Percentiles rank a stretch among this genome's conserved stretches.
These are phyloP conservation scores for Fusarium stilboides DNA, from an alignment of 2,329 filamentous ascomycete genomes.

Conservation along the genomic window DNA sequence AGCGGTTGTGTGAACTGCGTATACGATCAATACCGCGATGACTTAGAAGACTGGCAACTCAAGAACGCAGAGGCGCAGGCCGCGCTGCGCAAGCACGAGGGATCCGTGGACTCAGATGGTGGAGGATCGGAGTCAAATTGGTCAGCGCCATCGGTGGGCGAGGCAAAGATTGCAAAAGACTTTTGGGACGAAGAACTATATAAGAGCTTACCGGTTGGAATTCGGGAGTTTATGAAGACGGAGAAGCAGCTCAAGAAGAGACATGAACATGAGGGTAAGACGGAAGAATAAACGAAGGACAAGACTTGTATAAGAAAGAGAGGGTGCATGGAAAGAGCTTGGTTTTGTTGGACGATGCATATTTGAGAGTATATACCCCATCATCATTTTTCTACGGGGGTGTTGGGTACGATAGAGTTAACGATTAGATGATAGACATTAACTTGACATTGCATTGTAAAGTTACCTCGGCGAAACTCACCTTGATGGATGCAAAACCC, in stretches of 20 bases:
- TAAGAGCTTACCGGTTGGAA: constrained; percentile 87
- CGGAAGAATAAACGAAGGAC: constrained; percentile 54
- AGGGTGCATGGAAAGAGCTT: not conserved
- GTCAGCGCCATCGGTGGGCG: constrained; percentile 56
- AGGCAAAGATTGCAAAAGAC: constrained; percentile 64
- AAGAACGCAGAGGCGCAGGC: constrained; percentile 75
- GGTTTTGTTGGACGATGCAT: not conserved
- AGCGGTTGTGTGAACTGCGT: constrained; percentile 98
- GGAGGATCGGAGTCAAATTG: constrained; percentile 81
- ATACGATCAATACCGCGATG: constrained; percentile 92
- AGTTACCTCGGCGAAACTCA: not conserved
- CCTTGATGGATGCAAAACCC: not conserved
- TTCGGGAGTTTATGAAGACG: constrained; percentile 96
- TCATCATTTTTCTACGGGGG: constrained; percentile 21
- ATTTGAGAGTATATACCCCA: constrained; percentile 42
- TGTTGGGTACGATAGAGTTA: constrained; percentile 37
- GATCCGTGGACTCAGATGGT: constrained; percentile 85
- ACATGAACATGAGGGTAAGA: constrained; percentile 71
- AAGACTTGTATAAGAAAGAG: not conserved
- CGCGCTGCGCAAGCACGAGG: constrained; percentile 60
- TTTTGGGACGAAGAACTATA: constrained; percentile 79
- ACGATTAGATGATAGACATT: constrained; percentile 42
- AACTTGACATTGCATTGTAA: not conserved
- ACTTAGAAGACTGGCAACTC: constrained; percentile 89
- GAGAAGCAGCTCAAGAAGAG: constrained; percentile 91